Evolutionary conservation across 2,329 filamentous ascomycete genomes (phyloP).

Genomic region (Myriangium duriaei): DNA sequence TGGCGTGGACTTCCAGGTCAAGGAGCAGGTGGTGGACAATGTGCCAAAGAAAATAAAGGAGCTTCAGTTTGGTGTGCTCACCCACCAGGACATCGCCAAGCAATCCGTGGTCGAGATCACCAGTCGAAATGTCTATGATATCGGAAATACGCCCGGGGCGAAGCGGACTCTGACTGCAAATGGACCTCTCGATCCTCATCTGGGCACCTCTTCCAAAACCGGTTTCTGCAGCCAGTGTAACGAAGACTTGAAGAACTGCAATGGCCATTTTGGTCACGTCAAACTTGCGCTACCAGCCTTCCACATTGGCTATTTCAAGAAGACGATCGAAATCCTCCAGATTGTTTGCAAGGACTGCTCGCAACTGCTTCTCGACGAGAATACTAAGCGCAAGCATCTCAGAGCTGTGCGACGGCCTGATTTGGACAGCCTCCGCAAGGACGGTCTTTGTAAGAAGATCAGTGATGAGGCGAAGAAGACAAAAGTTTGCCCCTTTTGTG

Average conservation of each 20-base stretch:
- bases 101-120: conserved; percentile 91
- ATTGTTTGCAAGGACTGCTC: conserved; percentile 94
- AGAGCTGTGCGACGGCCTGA: conserved; percentile 67
- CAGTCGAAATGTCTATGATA: conserved; percentile 86
- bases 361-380: conserved; percentile 67
- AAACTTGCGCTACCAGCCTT: conserved; percentile 83
- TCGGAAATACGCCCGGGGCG: conserved; percentile 39
- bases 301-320: conserved; percentile 90
- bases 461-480: conserved; percentile 82
- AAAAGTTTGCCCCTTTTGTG: conserved; percentile 70
- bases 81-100: conserved; percentile 86
- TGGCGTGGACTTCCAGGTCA: conserved; percentile 27
- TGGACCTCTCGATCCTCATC: conserved; percentile 75
- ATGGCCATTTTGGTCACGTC: conserved; percentile 91
- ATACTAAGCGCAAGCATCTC: conserved; percentile 65
- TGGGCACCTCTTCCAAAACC: conserved; percentile 80
- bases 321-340: conserved; percentile 82
- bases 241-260: conserved; percentile 69
- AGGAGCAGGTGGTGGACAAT: conserved; percentile 82
- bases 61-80: conserved; percentile 91
- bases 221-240: conserved; percentile 73
- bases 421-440: conserved; percentile 74
- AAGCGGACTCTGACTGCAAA: conserved; percentile 64
- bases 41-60: conserved; percentile 85
- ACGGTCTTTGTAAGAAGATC: conserved; percentile 76